Percentiles rank a stretch among this genome's conserved stretches.
Conservation (phyloP, 2,329 filamentous ascomycete genomes). For the Xylariomycetidae sp. region DNA sequence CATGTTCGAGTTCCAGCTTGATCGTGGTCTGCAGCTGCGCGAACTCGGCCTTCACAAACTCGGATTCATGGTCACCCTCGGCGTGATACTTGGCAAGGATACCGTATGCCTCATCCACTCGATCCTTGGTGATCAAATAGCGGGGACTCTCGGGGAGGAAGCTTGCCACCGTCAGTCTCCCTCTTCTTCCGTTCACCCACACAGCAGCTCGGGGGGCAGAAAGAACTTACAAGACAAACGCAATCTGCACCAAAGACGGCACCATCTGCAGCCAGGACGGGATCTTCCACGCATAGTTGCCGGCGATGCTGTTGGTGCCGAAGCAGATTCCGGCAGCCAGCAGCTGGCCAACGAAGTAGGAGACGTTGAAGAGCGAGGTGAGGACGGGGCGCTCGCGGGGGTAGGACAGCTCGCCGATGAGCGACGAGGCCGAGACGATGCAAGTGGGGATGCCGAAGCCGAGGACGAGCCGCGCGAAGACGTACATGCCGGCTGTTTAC, state of each 20-base stretch:
- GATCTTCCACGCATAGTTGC: constrained; percentile 37
- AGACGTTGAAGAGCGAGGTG: constrained; percentile 55
- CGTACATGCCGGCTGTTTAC: constrained; percentile 47
- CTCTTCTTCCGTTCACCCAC: neutral
- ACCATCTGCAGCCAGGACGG: constrained; percentile 41
- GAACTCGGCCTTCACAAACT: constrained; percentile 48
- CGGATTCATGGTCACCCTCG: constrained; percentile 38
- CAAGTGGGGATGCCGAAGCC: constrained; percentile 55
- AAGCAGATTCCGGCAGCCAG: constrained; percentile 44
- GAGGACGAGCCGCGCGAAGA: constrained; percentile 52
- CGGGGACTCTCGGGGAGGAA: constrained; percentile 56
- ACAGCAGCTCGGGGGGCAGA: neutral
- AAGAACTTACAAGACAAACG: constrained; percentile 29
- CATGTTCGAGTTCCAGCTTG: constrained; percentile 43
- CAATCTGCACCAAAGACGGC: constrained; percentile 36
- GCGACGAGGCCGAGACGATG: constrained; percentile 51
- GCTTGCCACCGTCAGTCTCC: constrained; percentile 6
- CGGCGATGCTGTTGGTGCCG: constrained; percentile 35
- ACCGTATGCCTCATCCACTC: constrained; percentile 40
- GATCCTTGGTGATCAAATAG: constrained; percentile 49
- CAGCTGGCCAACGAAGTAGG: constrained; percentile 49
- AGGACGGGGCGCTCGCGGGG: constrained; percentile 54
- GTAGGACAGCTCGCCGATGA: constrained; percentile 55
- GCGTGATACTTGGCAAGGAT: constrained; percentile 42
- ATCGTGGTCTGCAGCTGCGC: constrained; percentile 51